phyloP scores from a whole-genome alignment of 148 eudicot genomes.

The Amaranthus hypochondriacus region DNA sequence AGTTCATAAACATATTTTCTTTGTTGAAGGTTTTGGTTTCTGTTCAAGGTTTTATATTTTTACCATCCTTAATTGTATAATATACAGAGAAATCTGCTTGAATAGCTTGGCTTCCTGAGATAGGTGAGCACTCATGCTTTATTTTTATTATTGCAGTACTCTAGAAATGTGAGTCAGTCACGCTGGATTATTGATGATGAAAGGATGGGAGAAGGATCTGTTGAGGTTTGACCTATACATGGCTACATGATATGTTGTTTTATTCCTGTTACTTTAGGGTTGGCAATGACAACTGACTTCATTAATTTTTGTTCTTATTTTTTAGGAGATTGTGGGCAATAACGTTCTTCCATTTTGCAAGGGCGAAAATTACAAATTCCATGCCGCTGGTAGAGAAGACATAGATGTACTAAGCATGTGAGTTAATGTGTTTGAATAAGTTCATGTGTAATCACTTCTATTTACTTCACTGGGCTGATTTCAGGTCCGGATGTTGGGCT shows the following conservation, averaged over 20 bases:
- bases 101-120: neutral
- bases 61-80: neutral
- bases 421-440: constrained; percentile 19
- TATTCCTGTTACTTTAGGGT: neutral
- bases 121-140: constrained; percentile 8
- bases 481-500: constrained; percentile 97
- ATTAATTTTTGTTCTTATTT: constrained; percentile 10
- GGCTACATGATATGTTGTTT: neutral
- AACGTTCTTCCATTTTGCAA: constrained; percentile 61
- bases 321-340: constrained; percentile 79
- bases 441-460: constrained; percentile 11
- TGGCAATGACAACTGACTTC: constrained; percentile 9
- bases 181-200: constrained; percentile 98
- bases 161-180: constrained; percentile 92
- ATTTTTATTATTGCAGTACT: constrained; percentile 49
- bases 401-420: constrained; percentile 70
- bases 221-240: constrained; percentile 52
- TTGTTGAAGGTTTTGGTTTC: neutral
- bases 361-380: constrained; percentile 90
- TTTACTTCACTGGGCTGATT: constrained; percentile 21
- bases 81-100: neutral
- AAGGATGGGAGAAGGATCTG: constrained; percentile 95
- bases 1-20: neutral
- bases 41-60: neutral
- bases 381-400: constrained; percentile 99